Evolutionary conservation across 2,329 filamentous ascomycete species (phyloP), one percentile per base, ranked within the genome.

Genomic region (Chrysoporthe puriensis): DNA sequence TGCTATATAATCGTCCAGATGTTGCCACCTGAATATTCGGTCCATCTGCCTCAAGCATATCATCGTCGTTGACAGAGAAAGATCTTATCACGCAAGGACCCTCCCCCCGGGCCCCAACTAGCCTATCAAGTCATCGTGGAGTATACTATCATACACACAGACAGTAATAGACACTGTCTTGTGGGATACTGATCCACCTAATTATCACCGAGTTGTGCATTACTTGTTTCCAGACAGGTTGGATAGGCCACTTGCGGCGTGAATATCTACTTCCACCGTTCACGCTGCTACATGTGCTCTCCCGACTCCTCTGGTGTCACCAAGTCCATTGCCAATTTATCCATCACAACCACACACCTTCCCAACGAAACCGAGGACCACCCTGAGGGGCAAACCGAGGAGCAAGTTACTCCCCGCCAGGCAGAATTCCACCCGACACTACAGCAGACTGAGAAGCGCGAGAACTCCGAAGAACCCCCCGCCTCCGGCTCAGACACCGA

Each of bases 401-500:
- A 69, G 43, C 36, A 43, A 36, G 9, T 50, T n/a, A 70, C 66
- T 42, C 63, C 66, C 34, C 63, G 66, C 34, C 66, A 70, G 42
- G 42, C 56, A 46, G 2, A 61, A 21, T 64, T 63, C 3, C 63
- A 44, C 1, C n/a, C 57, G 36, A 34, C 54, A 48, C 32, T 43
- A 66, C 32, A 40, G 18, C 40, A 52, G 43, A 42, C 36, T 18
- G 61, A 52, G n/a, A 42, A 9, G 21, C 48, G 16, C 54, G 16
- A 21, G 54, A 43, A 36, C 3, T 44, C 64, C 13, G 42, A 16
- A 43, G 6, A 46, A 18, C 40, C 58, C 43, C 40, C 52, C 52
- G n/a, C 71, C 66, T 76, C 75, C 18, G 74, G 74, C 46, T 77
- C 77, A 50, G 74, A 78, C 18, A 77, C 73, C 1, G 74, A 75